Percentiles rank a stretch among this genome's conserved stretches.
These are phyloP conservation scores for Cornus florida DNA, from an alignment of 148 eudicot genomes.

Conservation along the genomic window DNA sequence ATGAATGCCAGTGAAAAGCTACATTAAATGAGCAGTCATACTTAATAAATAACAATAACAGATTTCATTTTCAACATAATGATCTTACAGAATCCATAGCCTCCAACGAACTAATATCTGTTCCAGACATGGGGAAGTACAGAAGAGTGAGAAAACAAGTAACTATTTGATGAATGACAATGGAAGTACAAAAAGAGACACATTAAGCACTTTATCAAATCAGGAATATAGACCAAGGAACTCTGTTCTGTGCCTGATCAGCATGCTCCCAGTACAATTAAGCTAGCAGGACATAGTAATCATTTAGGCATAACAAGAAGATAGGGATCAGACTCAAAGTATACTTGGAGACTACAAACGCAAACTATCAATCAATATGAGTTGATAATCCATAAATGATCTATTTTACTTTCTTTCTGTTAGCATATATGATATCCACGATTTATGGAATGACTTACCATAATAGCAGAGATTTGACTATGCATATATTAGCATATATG, in stretches of 20 bases:
- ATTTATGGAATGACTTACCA: too few relatives aligned
- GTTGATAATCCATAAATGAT: background rate
- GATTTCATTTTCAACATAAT: background rate
- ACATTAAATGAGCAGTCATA: constrained; percentile 13
- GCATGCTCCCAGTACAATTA: background rate
- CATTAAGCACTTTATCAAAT: background rate
- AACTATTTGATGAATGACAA: background rate
- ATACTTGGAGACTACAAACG: background rate
- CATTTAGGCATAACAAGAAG: background rate
- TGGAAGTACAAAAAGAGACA: too few relatives aligned
- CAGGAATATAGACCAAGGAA: background rate
- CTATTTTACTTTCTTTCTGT: background rate
- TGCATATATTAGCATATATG: too few relatives aligned
- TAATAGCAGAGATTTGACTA: too few relatives aligned
- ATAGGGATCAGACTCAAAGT: background rate
- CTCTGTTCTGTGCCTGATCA: background rate
- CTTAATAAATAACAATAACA: background rate
- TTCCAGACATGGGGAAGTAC: background rate
- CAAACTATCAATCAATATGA: background rate
- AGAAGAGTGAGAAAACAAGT: background rate
- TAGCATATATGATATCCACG: too few relatives aligned
- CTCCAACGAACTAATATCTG: background rate
- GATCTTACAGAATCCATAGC: background rate
- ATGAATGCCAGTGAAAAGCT: constrained; percentile 79
- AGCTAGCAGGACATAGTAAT: background rate